Evolutionary conservation across 2,329 filamentous ascomycete genomes (phyloP), one percentile per base, ranked within the genome.

Genomic region (Leptosphaerulina australis): DNA sequence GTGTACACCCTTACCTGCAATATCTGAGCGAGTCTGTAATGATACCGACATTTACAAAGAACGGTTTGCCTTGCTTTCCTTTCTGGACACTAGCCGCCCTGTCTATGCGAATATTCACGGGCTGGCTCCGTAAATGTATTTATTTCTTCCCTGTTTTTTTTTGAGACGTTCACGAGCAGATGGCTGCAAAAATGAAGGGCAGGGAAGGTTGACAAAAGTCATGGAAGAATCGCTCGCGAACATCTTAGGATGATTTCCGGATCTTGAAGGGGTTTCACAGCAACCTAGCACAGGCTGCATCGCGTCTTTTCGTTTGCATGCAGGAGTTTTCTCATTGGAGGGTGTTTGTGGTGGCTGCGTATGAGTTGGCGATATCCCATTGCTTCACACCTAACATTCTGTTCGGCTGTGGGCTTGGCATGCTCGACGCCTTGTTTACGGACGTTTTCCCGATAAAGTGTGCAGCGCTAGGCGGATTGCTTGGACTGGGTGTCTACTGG

Each of bases 21-120:
- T 68, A 63, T 66, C 56, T 69, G 64, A 68, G 66, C 68, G 69
- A 67, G 63, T 66, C 66, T 66, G 66, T 70, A 70, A 69, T 67
- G 69, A 68, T 67, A 67, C 66, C 64, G 64, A 69, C 68, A 66
- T 68, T 67, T 66, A 59, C 61, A 54, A 62, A 64, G 62, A 69
- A 68, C 69, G 67, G 64, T 65, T 55, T 64, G 62, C 60, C 63
- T 64, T 68, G 59, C 62, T 66, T 68, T 66, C 62, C 58, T 59
- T 65, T 63, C 58, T 58, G 60, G 67, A 53, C 56, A 46, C 55
- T 56, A 56, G 58, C 57, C 56, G 56, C 53, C 44, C 58, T 62
- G 62, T 65, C 63, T 57, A 50, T 55, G 58, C 62, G 63, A 68
- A 51, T 48, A 44, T 49, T 43, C 50, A 58, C 63, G 58, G 64